Evolutionary conservation across 805 yeast species (phyloP).

Genomic region (Cyberlindnera xishuangbannaensis): DNA sequence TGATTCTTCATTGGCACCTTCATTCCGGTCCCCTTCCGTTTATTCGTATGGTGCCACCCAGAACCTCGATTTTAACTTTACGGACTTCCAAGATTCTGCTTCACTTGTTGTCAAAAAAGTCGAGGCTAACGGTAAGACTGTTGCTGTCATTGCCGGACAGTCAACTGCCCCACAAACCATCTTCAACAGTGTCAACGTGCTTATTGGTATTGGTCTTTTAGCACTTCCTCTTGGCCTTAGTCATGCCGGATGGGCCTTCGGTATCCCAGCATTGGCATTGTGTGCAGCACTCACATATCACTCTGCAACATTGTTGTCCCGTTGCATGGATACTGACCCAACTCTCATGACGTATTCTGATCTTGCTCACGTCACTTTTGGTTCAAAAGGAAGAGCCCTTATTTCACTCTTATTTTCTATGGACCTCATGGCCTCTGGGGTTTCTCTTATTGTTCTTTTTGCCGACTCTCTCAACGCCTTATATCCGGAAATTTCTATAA

Average conservation of each 20-base stretch:
- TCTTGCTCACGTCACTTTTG: constrained; percentile 81
- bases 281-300: constrained; percentile 69
- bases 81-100: constrained; percentile 42
- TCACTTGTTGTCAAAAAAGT: constrained; percentile 54
- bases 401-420: constrained; percentile 70
- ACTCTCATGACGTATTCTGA: constrained; percentile 85
- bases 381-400: constrained; percentile 64
- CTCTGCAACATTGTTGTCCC: constrained; percentile 69
- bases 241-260: constrained; percentile 70
- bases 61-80: constrained; percentile 32
- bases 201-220: constrained; percentile 71
- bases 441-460: constrained; percentile 72
- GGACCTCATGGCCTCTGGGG: constrained; percentile 78
- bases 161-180: constrained; percentile 76
- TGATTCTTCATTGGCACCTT: too few species aligned
- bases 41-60: constrained; percentile 29
- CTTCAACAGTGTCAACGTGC: constrained; percentile 69
- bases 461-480: constrained; percentile 80
- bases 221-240: constrained; percentile 68
- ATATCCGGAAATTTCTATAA: constrained; percentile 45
- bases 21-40: constrained; percentile 27
- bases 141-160: constrained; percentile 73
- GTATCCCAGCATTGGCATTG: constrained; percentile 47
- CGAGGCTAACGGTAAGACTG: constrained; percentile 67
- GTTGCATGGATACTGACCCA: constrained; percentile 73